phyloP scores from a whole-genome alignment of 345 rosid genomes.

The Eucalyptus curtisii region DNA sequence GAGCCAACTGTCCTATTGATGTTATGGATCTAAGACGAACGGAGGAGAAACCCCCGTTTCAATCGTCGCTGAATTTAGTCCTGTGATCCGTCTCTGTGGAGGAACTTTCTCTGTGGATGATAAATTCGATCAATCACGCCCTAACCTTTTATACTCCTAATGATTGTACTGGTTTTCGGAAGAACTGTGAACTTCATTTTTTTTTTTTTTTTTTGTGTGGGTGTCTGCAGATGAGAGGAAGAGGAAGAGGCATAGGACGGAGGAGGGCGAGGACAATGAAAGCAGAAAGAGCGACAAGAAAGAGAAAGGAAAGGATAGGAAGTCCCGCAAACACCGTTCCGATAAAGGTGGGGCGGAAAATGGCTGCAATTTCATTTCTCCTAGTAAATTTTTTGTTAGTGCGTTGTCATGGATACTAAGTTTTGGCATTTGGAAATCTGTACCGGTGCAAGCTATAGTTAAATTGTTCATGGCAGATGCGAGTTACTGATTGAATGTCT shows the following conservation, averaged over 20 bases:
- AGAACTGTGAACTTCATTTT: neutral
- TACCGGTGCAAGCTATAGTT: neutral
- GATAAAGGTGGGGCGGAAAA: constrained; percentile 22
- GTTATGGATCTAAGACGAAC: neutral
- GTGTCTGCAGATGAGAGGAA: constrained; percentile 35
- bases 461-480: neutral
- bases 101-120: neutral
- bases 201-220: too few species aligned
- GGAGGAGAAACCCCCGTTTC: neutral
- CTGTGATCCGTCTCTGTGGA: neutral
- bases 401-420: neutral
- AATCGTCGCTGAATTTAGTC: neutral
- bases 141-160: neutral
- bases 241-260: constrained; percentile 38
- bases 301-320: constrained; percentile 23
- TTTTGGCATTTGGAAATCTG: neutral
- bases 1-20: neutral
- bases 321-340: constrained; percentile 32
- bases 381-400: neutral
- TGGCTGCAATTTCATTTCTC: neutral
- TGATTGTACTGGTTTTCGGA: neutral
- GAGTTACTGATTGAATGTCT: neutral
- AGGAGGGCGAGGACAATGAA: constrained; percentile 25
- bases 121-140: neutral
- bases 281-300: constrained; percentile 31